Base-by-base conservation (phyloP, 139 green algal genomes). In the Pedinophyceae sp. region DNA sequence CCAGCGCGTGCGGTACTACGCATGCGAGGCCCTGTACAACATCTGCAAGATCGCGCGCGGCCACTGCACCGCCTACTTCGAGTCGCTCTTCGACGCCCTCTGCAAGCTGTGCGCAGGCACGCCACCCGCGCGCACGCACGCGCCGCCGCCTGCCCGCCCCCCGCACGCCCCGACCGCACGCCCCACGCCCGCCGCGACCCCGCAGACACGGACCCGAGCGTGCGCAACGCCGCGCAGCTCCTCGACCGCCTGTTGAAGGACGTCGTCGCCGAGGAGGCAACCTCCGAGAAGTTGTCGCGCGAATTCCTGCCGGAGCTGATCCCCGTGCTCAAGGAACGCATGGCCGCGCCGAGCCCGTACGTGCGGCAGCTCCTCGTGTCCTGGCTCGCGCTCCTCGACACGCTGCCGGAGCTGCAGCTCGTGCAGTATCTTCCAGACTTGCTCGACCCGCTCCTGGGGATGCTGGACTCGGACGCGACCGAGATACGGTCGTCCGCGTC, bases 11-110 rank as follows among this genome's bases (percentile, higher is more conserved):
- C 71, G 89, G 1, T 97, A 97, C 62, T 95, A 97, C 54, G 89
- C 89, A 7, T 94, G 77, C 56, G 86, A 95, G 65, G 82, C 87
- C 29, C 69, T 97, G 28, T 97, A 94, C 80, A 97, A 97, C 66
- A 88, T 97, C 30, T 83, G 85, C 51, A 97, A 97, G 72, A 72
- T 80, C 10, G 69, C 79, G 5, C 64, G 83, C 3, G 80, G 82
- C 4, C 60, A 63, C 30, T 96, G 97, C 68, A 74, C 95, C 4
- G 20, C 65, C 2, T 86, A 87, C 52, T 94, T 97, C 70, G 75
- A 82, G 38, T 75, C 92, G 47, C 76, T 89, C 0, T 96, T 97
- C 59, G 83, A 93, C 50, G 81, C 85, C 17, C 80, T 96, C 30
- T 97, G 95, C 77, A 79, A 71, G 27, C 69, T 93, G 1, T 85